Evolutionary conservation across 2,329 filamentous ascomycete genomes (phyloP).

Genomic region (Fusarium solani-melongenae): DNA sequence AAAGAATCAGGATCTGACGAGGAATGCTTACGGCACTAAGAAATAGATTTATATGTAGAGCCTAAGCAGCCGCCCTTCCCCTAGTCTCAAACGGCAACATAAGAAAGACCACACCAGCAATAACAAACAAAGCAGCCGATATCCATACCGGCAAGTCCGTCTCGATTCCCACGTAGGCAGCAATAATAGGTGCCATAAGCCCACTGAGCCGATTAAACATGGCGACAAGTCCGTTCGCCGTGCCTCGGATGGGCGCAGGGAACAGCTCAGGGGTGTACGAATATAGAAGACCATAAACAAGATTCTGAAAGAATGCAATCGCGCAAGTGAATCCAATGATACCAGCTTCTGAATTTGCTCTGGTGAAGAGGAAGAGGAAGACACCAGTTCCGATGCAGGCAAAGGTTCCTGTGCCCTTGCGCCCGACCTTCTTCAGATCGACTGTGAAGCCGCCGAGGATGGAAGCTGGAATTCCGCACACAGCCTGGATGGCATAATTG

Average conservation of each 20-base stretch:
- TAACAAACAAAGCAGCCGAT: slow-evolving; percentile 56
- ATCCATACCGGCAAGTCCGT: slow-evolving; percentile 56
- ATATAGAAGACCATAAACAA: slow-evolving; percentile 31
- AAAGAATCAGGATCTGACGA: background rate
- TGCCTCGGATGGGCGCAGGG: slow-evolving; percentile 63
- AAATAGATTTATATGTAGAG: background rate
- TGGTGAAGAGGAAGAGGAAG: background rate
- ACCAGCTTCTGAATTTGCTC: slow-evolving; percentile 6
- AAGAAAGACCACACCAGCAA: slow-evolving; percentile 55
- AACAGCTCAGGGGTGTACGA: slow-evolving; percentile 51
- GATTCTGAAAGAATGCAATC: slow-evolving; percentile 40
- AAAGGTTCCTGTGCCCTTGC: slow-evolving; percentile 33
- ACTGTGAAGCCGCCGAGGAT: slow-evolving; percentile 33
- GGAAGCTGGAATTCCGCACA: slow-evolving; percentile 35
- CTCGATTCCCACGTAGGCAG: slow-evolving; percentile 53
- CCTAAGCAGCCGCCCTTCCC: slow-evolving; percentile 30
- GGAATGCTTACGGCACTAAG: background rate
- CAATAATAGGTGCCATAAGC: slow-evolving; percentile 56
- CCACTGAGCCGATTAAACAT: slow-evolving; percentile 51
- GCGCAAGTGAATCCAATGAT: slow-evolving; percentile 36
- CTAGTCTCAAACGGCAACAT: slow-evolving; percentile 58
- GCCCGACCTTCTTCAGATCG: slow-evolving; percentile 32
- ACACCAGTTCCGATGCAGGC: slow-evolving; percentile 19
- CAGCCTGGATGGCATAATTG: slow-evolving; percentile 39
- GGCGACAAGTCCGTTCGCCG: slow-evolving; percentile 59